A percentile compares a stretch with the other conserved stretches of the same genome.
Evolutionary conservation across 768 basidiomycete species (phyloP).

Genomic region (Pleurotus sapidus): DNA sequence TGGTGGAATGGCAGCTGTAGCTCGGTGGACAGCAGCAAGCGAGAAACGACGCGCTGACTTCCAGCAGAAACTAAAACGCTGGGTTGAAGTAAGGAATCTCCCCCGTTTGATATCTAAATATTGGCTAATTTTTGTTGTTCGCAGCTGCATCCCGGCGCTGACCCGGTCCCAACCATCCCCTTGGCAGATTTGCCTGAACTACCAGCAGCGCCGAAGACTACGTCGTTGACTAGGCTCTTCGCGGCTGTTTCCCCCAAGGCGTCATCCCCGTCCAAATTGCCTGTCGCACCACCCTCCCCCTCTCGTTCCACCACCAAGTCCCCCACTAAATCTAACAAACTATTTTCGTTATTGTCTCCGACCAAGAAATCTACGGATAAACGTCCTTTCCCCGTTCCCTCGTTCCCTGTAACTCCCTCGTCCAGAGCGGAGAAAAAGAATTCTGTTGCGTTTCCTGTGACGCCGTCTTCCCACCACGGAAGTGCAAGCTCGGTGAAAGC

Average conservation of each 20-base stretch:
- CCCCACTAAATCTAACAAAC: slow-evolving; percentile 42
- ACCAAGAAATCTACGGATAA: slow-evolving; percentile 51
- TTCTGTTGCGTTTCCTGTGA: slow-evolving; percentile 56
- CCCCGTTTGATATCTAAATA: not conserved
- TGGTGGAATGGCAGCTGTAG: slow-evolving; percentile 86
- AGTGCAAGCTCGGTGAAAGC: slow-evolving; percentile 19
- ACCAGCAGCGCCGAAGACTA: slow-evolving; percentile 48
- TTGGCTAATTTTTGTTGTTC: slow-evolving; percentile 6
- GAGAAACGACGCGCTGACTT: slow-evolving; percentile 62
- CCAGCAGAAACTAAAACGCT: slow-evolving; percentile 55
- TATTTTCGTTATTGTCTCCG: slow-evolving; percentile 36
- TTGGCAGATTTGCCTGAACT: slow-evolving; percentile 65
- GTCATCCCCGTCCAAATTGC: slow-evolving; percentile 21
- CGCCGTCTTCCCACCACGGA: slow-evolving; percentile 53
- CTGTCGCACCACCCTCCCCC: slow-evolving; percentile 38
- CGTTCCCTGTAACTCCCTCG: slow-evolving; percentile 3
- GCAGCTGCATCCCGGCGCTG: slow-evolving; percentile 49
- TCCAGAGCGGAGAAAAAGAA: slow-evolving; percentile 14
- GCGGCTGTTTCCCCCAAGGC: slow-evolving; percentile 75
- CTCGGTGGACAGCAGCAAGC: slow-evolving; percentile 76
- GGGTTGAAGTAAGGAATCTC: slow-evolving; percentile 51
- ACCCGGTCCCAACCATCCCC: slow-evolving; percentile 56
- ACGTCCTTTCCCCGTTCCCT: slow-evolving; percentile 33
- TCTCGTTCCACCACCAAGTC: slow-evolving; percentile 33
- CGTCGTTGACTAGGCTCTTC: slow-evolving; percentile 66